Conservation (phyloP, 768 basidiomycete genomes). For the Thelephora ganbajun region DNA sequence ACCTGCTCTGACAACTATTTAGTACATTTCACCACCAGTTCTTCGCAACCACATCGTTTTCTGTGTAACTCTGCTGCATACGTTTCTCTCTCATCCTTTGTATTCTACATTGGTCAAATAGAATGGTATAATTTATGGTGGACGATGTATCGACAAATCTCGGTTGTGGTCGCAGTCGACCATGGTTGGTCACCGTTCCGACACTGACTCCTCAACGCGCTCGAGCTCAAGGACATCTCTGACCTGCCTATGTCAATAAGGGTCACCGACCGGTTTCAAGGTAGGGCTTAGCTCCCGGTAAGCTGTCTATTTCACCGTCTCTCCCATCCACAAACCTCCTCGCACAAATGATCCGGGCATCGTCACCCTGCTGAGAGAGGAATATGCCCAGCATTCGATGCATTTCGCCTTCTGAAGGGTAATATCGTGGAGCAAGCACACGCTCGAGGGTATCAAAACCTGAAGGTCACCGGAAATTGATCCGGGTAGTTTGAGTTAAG, state of each 20-base stretch:
- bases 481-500: too few relatives aligned
- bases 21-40: background rate
- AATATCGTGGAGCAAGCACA: constrained; percentile 65
- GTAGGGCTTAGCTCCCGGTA: constrained; percentile 32
- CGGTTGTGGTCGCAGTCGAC: constrained; percentile 30
- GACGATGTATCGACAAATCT: constrained; percentile 38
- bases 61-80: background rate
- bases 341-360: constrained; percentile 55
- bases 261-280: constrained; percentile 35
- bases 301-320: constrained; percentile 15
- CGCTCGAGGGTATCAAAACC: constrained; percentile 82
- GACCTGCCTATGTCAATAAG: constrained; percentile 48
- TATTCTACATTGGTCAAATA: background rate
- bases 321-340: constrained; percentile 15
- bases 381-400: constrained; percentile 36
- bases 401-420: constrained; percentile 43
- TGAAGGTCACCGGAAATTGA: background rate
- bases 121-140: constrained; percentile 29
- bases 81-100: background rate
- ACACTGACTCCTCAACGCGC: constrained; percentile 40
- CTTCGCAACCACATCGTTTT: background rate
- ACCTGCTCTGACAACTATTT: background rate
- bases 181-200: constrained; percentile 22
- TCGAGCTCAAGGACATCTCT: constrained; percentile 55
- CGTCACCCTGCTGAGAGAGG: constrained; percentile 40